These are phyloP conservation scores for Lichenothelia convexa DNA, from an alignment of 495 filamentous ascomycete genomes.

Conservation along the genomic window DNA sequence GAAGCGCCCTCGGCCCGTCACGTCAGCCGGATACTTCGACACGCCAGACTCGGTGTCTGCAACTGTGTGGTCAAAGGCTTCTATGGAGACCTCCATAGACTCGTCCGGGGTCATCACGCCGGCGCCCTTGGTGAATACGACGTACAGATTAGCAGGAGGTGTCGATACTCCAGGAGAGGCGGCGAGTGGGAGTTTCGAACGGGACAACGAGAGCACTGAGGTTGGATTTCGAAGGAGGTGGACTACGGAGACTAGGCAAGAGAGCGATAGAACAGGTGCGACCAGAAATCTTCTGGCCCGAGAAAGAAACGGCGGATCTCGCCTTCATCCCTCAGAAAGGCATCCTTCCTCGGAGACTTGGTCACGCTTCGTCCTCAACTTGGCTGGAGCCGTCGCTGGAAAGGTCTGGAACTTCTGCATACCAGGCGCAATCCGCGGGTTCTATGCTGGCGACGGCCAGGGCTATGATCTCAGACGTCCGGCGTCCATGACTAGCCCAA, in stretches of 20 bases:
- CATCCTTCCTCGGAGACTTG: slow-evolving; percentile 9
- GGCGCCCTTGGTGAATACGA: neutral
- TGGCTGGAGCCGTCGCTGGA: slow-evolving; percentile 37
- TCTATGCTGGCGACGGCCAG: slow-evolving; percentile 65
- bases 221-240: neutral
- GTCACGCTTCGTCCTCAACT: slow-evolving; percentile 31
- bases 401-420: slow-evolving; percentile 74
- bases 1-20: no score
- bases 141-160: neutral
- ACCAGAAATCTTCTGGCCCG: neutral
- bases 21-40: no score
- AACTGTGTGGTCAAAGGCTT: no score
- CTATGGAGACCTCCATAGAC: no score
- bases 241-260: neutral
- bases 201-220: neutral
- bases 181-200: neutral
- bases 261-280: neutral
- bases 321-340: neutral
- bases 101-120: neutral
- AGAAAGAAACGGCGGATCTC: neutral
- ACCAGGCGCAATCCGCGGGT: slow-evolving; percentile 54
- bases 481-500: no score
- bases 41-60: no score
- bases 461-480: slow-evolving; percentile 39
- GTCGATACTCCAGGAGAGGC: neutral